phyloP scores from a whole-genome alignment of 805 yeast species.

The Torulaspora quercuum region DNA sequence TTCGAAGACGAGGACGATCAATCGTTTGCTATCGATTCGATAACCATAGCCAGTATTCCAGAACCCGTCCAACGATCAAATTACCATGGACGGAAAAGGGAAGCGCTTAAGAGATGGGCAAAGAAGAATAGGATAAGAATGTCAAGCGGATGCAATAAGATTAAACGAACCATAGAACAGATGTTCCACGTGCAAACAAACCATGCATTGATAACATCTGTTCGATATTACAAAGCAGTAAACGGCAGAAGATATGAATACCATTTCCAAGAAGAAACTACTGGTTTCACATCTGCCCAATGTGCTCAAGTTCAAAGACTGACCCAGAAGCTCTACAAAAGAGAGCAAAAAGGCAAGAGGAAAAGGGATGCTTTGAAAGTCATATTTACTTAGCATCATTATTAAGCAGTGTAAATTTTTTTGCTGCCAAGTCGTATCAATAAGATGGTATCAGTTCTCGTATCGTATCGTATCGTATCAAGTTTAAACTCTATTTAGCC shows the following conservation, averaged over 20 bases:
- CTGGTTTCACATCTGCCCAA: constrained; percentile 10
- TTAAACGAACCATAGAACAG: constrained; percentile 8
- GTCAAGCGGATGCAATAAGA: constrained; percentile 5
- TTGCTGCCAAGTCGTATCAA: too few species aligned
- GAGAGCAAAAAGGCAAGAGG: constrained; percentile 17
- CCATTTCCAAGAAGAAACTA: constrained; percentile 13
- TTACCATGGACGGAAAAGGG: constrained; percentile 5
- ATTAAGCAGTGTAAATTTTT: too few species aligned
- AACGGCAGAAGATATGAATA: constrained; percentile 5
- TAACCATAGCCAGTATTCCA: constrained; percentile 4
- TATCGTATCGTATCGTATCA: too few species aligned
- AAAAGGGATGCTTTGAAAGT: constrained; percentile 19
- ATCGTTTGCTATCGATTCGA: constrained; percentile 3
- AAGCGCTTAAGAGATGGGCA: constrained; percentile 11
- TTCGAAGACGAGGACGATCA: background rate
- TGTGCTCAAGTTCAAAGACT: constrained; percentile 11
- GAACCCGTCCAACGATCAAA: background rate
- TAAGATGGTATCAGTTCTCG: too few species aligned
- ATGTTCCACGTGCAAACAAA: constrained; percentile 9
- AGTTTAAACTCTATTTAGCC: too few species aligned
- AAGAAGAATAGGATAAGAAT: constrained; percentile 7
- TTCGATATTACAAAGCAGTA: constrained; percentile 14
- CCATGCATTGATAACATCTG: constrained; percentile 14
- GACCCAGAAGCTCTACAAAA: constrained; percentile 16
- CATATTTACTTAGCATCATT: constrained; percentile 12